These are phyloP conservation scores for Fusarium lateritium DNA, from an alignment of 2,329 filamentous ascomycete species.

Conservation along the genomic window DNA sequence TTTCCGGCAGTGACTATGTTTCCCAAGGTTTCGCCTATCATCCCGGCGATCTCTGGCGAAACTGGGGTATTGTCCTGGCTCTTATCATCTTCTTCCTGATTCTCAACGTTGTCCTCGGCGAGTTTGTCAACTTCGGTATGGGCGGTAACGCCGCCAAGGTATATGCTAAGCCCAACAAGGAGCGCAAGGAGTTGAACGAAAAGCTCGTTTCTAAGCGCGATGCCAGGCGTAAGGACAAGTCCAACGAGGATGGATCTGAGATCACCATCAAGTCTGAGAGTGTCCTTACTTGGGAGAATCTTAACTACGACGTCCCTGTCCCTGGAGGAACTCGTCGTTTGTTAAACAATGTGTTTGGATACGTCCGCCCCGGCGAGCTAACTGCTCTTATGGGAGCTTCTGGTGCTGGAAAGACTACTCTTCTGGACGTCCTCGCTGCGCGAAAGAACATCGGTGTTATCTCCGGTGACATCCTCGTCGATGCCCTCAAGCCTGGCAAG, in stretches of 20 bases:
- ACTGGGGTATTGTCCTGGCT: conserved; percentile 84
- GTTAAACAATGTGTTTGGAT: conserved; percentile 73
- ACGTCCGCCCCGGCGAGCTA: conserved; percentile 81
- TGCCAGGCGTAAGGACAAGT: conserved; percentile 64
- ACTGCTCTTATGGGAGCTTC: conserved; percentile 87
- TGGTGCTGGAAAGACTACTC: conserved; percentile 89
- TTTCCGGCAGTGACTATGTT: conserved; percentile 80
- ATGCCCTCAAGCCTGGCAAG: conserved; percentile 69
- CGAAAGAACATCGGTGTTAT: conserved; percentile 75
- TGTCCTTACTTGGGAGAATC: conserved; percentile 87
- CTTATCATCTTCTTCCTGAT: conserved; percentile 83
- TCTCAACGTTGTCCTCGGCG: conserved; percentile 83
- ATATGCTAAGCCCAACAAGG: conserved; percentile 78
- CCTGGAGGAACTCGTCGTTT: conserved; percentile 65
- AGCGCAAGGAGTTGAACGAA: conserved; percentile 76
- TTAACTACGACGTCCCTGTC: conserved; percentile 82
- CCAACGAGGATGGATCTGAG: conserved; percentile 62
- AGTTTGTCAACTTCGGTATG: conserved; percentile 82
- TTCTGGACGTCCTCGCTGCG: conserved; percentile 80
- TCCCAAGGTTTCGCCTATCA: conserved; percentile 76
- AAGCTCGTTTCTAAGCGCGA: conserved; percentile 73
- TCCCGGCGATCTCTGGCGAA: conserved; percentile 80
- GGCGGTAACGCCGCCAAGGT: conserved; percentile 86
- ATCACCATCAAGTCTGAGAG: conserved; percentile 72
- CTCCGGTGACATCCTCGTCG: conserved; percentile 69